Percentiles rank a stretch among this genome's conserved stretches.
These are phyloP conservation scores for Hypomyces rosellus DNA, from an alignment of 2,329 filamentous ascomycete species.

Conservation along the genomic window DNA sequence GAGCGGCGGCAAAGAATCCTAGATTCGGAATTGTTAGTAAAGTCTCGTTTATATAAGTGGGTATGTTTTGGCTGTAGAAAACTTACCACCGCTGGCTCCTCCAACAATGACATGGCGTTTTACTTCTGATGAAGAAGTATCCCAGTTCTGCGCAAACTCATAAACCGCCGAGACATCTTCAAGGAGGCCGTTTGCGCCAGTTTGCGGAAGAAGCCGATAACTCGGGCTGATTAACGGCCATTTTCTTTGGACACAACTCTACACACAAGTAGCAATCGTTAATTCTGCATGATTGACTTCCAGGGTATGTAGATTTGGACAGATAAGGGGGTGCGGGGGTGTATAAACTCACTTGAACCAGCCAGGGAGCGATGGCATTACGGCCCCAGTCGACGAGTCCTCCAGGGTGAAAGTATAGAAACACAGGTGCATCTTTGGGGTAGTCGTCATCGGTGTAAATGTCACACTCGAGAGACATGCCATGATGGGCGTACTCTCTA, in stretches of 20 bases:
- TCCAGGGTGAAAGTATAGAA: conserved; percentile 33
- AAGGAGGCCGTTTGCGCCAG: conserved; percentile 20
- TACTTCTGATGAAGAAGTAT: conserved; percentile 1
- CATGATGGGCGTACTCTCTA: conserved; percentile 24
- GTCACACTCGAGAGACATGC: conserved; percentile 29
- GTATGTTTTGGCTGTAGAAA: too few species aligned
- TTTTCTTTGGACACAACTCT: conserved; percentile 25
- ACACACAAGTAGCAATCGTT: background rate
- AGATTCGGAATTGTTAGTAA: background rate
- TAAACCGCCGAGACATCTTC: conserved; percentile 28
- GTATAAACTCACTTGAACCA: conserved; percentile 23
- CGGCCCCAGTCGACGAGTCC: conserved; percentile 28
- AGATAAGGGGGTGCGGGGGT: background rate
- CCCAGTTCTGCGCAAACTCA: conserved; percentile 22
- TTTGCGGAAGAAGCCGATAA: conserved; percentile 31
- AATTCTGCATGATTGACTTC: background rate
- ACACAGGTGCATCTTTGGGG: conserved; percentile 20
- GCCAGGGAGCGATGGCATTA: conserved; percentile 28
- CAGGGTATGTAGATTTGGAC: background rate
- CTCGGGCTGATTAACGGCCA: conserved; percentile 30
- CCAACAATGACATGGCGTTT: conserved; percentile 24
- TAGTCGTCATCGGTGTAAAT: conserved; percentile 24
- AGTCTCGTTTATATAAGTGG: background rate
- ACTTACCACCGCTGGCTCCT: conserved; percentile 28
- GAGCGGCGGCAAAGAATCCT: conserved; percentile 27